Evolutionary conservation across 2,329 filamentous ascomycete genomes (phyloP).

Genomic region (Knoxdaviesia capensis): DNA sequence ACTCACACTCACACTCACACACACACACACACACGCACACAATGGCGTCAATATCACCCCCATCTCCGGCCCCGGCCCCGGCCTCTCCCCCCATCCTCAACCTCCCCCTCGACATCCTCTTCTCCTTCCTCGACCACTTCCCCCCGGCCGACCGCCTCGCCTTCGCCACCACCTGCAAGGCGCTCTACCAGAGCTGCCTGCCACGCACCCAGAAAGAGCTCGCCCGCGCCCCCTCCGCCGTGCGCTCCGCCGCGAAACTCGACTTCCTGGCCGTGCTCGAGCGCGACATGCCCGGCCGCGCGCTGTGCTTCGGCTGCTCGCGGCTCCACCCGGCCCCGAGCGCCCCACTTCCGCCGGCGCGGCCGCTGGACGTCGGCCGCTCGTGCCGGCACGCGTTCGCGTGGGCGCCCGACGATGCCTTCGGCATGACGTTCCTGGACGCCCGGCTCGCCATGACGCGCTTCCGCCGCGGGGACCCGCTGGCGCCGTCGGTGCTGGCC

Average conservation of each 20-base stretch:
- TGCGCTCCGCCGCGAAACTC: neutral
- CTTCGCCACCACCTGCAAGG: constrained; percentile 1
- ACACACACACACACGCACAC: neutral
- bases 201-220: too few species aligned
- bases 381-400: constrained; percentile 2
- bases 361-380: constrained; percentile 3
- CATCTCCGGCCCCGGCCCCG: neutral
- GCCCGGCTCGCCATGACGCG: neutral
- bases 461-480: neutral
- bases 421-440: constrained; percentile 3
- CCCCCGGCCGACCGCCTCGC: neutral
- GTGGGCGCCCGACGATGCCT: constrained; percentile 1
- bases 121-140: neutral
- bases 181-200: neutral
- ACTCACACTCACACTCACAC: too few species aligned
- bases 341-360: constrained; percentile 1
- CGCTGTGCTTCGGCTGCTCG: constrained; percentile 2
- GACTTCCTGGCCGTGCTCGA: constrained; percentile 2
- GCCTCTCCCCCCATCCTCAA: constrained; percentile 1
- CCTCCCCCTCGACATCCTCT: constrained; percentile 3
- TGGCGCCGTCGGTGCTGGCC: neutral
- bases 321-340: neutral
- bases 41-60: neutral
- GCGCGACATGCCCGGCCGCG: neutral
- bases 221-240: neutral